phyloP scores from a whole-genome alignment of 2,329 filamentous ascomycete genomes.

The Microdochium bolleyi region DNA sequence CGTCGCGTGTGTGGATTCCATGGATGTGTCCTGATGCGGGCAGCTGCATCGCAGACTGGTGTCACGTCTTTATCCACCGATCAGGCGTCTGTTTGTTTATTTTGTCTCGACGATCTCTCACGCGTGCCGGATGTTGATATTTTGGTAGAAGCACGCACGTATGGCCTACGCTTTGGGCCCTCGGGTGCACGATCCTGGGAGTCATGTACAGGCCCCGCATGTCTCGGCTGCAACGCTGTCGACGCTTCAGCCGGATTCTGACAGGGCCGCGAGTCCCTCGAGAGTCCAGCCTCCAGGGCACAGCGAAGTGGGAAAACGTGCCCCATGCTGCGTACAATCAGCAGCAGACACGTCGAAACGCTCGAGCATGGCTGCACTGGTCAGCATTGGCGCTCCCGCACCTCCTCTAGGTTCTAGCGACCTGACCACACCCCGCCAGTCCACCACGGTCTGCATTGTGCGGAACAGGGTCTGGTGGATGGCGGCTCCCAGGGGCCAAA shows the following conservation, averaged over 20 bases:
- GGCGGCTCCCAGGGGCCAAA: neutral
- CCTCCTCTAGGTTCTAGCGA: neutral
- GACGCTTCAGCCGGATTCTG: neutral
- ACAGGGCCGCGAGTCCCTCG: too few relatives aligned
- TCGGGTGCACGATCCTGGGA: neutral
- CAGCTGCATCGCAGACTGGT: neutral
- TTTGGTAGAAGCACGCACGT: neutral
- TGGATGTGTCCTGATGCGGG: neutral
- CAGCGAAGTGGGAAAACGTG: neutral
- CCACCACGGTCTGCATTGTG: neutral
- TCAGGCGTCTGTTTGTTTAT: neutral
- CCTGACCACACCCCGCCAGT: neutral
- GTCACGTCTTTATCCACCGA: neutral
- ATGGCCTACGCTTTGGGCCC: neutral
- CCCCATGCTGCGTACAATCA: neutral
- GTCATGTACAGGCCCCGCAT: neutral
- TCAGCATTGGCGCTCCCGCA: slow-evolving; percentile 1
- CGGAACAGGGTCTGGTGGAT: neutral
- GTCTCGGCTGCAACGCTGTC: neutral
- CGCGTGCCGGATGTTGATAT: neutral
- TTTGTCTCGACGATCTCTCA: neutral
- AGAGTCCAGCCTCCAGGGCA: neutral
- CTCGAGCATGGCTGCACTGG: neutral
- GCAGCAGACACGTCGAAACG: neutral
- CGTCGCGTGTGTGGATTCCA: too few relatives aligned